phyloP scores from a whole-genome alignment of 331 rosid species.

The Pyracantha coccinea region DNA sequence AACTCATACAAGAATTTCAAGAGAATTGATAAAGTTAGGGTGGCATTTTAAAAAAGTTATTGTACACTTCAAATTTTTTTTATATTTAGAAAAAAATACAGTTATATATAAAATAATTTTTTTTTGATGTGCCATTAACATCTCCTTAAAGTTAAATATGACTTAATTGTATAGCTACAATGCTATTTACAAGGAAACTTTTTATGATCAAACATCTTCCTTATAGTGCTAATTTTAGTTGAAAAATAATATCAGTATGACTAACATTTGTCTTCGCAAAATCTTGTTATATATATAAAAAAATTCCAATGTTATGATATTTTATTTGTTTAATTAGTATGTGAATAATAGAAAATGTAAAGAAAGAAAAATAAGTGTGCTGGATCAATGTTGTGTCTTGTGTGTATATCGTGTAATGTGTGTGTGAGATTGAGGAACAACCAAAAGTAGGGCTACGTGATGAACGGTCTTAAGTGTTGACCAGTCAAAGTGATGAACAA shows the following conservation, averaged over 20 bases:
- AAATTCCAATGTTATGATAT: too few species aligned
- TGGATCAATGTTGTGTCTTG: neutral
- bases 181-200: neutral
- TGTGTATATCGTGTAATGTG: neutral
- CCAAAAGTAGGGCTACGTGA: slow-evolving; percentile 17
- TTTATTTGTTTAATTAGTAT: too few species aligned
- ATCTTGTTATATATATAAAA: too few species aligned
- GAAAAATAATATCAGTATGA: too few species aligned
- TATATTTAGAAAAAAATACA: neutral
- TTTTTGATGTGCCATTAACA: neutral
- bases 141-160: too few species aligned
- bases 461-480: slow-evolving; percentile 26
- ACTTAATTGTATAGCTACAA: neutral
- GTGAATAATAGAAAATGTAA: too few species aligned
- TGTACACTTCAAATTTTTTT: neutral
- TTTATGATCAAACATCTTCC: too few species aligned
- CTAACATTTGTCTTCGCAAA: too few species aligned
- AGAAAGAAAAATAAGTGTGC: neutral
- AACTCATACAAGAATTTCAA: neutral
- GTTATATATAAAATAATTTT: too few species aligned
- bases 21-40: neutral
- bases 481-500: slow-evolving; percentile 34
- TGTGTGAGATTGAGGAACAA: neutral
- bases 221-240: too few species aligned
- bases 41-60: neutral